Evolutionary conservation across 306 rosid species (phyloP).

Genomic region (Boehmeria nivea): DNA sequence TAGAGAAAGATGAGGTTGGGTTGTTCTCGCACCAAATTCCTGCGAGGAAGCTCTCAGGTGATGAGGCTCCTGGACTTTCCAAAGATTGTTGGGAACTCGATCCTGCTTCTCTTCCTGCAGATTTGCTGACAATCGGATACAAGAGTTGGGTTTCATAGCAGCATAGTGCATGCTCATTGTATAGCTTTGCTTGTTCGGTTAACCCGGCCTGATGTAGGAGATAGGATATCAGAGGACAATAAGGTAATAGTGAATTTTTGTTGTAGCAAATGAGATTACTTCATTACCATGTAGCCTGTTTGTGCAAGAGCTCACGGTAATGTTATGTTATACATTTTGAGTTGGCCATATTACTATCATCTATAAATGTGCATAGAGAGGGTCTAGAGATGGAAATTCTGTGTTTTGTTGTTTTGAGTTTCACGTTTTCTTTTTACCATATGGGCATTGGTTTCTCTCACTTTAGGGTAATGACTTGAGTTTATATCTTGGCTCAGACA

Average conservation of each 20-base stretch:
- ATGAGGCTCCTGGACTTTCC: conserved; percentile 46
- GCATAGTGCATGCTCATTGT: not conserved
- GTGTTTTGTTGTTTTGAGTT: no score
- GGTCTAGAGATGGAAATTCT: no score
- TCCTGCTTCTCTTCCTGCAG: conserved; percentile 89
- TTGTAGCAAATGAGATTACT: not conserved
- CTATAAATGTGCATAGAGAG: no score
- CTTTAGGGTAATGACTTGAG: no score
- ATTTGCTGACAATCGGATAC: conserved; percentile 34
- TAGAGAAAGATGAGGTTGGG: conserved; percentile 45
- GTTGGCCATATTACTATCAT: no score
- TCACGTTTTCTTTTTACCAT: no score
- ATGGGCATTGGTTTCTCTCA: no score
- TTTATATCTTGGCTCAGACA: no score
- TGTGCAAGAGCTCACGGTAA: no score
- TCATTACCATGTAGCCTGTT: no score
- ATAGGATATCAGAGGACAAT: not conserved
- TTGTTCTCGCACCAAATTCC: conserved; percentile 88
- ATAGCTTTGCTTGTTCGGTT: conserved; percentile 17
- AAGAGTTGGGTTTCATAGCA: not conserved
- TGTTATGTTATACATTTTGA: no score
- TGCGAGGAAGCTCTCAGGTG: conserved; percentile 54
- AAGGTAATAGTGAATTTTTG: not conserved
- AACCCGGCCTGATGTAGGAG: not conserved
- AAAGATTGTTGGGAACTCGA: conserved; percentile 92